A percentile compares a stretch with the other conserved stretches of the same genome.
Conservation (phyloP, 192 early-diverging fungal species). For the Allomyces macrogynus region DNA sequence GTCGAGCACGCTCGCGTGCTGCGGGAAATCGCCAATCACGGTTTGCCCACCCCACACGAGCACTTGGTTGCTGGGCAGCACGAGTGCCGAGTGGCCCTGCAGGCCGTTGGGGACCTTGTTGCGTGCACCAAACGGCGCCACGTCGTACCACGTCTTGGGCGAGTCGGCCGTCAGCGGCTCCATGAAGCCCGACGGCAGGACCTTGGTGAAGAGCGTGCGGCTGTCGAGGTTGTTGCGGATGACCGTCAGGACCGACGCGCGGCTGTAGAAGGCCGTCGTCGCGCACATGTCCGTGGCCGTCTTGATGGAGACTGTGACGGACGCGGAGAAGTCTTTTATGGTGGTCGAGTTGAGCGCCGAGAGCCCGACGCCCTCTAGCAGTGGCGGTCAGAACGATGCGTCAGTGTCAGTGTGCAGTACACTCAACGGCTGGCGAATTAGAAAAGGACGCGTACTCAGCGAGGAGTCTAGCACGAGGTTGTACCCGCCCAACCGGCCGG, state of each 20-base stretch:
- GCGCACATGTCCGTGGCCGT: not conserved
- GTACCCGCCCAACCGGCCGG: not conserved
- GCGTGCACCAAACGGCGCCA: not conserved
- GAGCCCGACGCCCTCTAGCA: not conserved
- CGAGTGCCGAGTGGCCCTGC: not conserved
- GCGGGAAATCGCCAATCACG: not conserved
- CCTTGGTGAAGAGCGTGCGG: too few species aligned
- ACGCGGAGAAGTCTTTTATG: not conserved
- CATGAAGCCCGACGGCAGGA: not conserved
- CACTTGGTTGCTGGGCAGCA: not conserved
- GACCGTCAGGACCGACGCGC: too few species aligned
- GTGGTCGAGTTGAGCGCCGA: not conserved
- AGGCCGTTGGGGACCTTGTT: not conserved
- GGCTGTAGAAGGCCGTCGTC: not conserved
- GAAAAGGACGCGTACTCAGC: not conserved
- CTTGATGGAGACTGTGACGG: not conserved
- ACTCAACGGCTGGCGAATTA: too few species aligned
- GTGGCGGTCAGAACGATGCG: not conserved
- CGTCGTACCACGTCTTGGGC: not conserved
- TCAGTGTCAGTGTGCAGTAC: too few species aligned
- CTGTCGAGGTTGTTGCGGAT: too few species aligned
- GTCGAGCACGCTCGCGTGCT: not conserved
- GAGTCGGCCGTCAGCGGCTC: not conserved
- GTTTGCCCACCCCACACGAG: not conserved
- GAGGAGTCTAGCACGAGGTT: not conserved